Conservation (phyloP, 208 protist genomes). For the Trypanosomatidae sp. region DNA sequence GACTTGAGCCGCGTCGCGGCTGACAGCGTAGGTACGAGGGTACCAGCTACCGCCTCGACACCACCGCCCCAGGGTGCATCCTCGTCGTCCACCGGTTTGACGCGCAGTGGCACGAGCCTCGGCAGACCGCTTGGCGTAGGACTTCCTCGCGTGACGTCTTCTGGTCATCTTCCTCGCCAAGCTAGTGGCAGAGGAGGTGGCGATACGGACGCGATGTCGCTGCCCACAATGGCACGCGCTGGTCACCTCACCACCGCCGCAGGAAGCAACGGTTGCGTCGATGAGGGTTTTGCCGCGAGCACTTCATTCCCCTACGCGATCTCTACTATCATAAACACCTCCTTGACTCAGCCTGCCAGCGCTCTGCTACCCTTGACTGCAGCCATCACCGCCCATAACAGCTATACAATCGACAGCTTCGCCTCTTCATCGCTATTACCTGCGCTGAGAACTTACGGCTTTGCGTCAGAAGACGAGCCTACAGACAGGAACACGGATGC, state of each 20-base stretch:
- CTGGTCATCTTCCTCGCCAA: not conserved
- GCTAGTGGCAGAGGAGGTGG: not conserved
- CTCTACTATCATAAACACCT: constrained; percentile 45
- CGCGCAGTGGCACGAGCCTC: not conserved
- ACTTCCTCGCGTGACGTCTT: not conserved
- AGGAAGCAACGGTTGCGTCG: not conserved
- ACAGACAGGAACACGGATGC: not conserved
- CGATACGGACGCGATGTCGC: not conserved
- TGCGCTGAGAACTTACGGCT: constrained; percentile 1
- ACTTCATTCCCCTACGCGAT: constrained; percentile 16
- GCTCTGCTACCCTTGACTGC: constrained; percentile 28
- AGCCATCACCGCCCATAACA: constrained; percentile 14
- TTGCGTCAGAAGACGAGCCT: constrained; percentile 9
- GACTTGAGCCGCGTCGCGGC: constrained; percentile 3
- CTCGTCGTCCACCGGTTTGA: not conserved
- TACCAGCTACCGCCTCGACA: no score
- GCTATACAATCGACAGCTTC: constrained; percentile 8
- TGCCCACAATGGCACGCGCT: not conserved
- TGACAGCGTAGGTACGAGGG: not conserved
- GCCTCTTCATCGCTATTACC: constrained; percentile 8
- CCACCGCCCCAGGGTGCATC: not conserved
- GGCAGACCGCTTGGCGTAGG: not conserved
- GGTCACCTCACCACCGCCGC: not conserved
- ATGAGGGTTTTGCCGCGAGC: constrained; percentile 7
- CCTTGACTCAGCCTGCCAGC: constrained; percentile 35